Base-by-base conservation (phyloP, 768 basidiomycete genomes). In the Suillus cothurnatus region DNA sequence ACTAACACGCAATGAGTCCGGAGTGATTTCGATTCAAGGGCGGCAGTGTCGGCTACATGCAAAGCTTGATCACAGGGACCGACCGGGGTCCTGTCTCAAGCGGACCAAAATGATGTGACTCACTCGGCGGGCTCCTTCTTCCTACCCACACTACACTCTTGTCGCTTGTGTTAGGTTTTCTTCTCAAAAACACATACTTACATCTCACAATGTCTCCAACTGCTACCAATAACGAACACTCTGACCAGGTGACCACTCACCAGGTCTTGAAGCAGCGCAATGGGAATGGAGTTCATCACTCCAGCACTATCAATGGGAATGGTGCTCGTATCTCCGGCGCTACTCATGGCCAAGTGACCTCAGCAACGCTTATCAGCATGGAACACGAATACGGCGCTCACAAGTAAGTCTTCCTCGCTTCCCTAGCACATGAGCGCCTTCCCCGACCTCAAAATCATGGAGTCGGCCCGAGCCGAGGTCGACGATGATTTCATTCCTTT, bases 381-480 rank as follows among this genome's bases (percentile, higher is more conserved):
- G 95, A 98, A 76, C 86, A 94, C 70, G 84, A 91, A 72, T 84
- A 90, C 71, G 89, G 90, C 36, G 94, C 94, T 62, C 94, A 95
- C 84, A 95, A 95, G 94, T 95, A 77, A 85, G 91, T 84, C 56
- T 57, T 57, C 53, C 41, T 63, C 47, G 21, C 57, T 60, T 61
- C 36, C 52, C 15, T 31, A 36, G n/a, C 26, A 58, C 56, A 49
- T 28, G 36, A 45, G 64, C 67, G 70, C 71, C 71, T 70, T 70
- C 63, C 61, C 60, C 72, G 49, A 60, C 64, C 65, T 67, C 71
- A 68, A 71, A 65, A 71, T 38, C 32, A 52, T 55, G 15, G 59
- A 58, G 67, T 68, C 63, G 67, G 61, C 53, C 61, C 55, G 61
- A 67, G 59, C 59, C 66, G 66, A 32, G 59, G 53, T 62, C 62